phyloP scores from a whole-genome alignment of 1,139 yeast genomes.

The Taphrina wiesneri region DNA sequence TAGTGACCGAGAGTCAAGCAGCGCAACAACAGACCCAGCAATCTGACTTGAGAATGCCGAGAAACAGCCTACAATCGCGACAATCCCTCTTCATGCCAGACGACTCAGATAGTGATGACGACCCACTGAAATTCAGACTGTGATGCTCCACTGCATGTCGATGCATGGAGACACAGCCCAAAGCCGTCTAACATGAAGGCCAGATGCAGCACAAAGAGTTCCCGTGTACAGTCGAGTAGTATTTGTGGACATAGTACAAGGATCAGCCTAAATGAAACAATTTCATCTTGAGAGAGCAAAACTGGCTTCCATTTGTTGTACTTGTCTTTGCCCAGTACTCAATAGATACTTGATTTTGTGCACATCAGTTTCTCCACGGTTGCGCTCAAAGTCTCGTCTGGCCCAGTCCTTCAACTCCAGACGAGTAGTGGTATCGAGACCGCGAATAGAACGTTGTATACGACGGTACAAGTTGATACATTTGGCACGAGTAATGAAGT shows the following conservation, averaged over 20 bases:
- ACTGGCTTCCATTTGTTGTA: conserved; percentile 33
- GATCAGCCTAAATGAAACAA: too few relatives aligned
- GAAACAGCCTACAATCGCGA: neutral
- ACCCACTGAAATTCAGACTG: conserved; percentile 24
- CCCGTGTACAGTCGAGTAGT: neutral
- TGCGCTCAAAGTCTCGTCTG: conserved; percentile 24
- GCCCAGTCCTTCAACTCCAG: conserved; percentile 26
- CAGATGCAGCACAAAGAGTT: neutral
- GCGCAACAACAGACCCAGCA: neutral
- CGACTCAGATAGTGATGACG: conserved; percentile 29
- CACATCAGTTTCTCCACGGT: conserved; percentile 23
- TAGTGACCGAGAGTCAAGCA: neutral
- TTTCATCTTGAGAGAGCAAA: conserved; percentile 25
- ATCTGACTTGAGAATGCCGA: neutral
- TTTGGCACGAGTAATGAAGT: conserved; percentile 14
- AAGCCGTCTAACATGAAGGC: too few relatives aligned
- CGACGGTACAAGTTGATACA: conserved; percentile 25
- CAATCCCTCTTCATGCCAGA: conserved; percentile 11
- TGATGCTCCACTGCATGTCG: neutral
- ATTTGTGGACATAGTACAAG: too few relatives aligned
- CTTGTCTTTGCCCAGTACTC: conserved; percentile 28
- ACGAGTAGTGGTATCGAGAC: conserved; percentile 12
- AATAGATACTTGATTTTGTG: conserved; percentile 22
- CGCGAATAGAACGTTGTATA: conserved; percentile 28
- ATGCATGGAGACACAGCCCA: too few relatives aligned